Evolutionary conservation across 1,284 basidiomycete genomes (phyloP).

Genomic region (Apiotrichum montevideense): DNA sequence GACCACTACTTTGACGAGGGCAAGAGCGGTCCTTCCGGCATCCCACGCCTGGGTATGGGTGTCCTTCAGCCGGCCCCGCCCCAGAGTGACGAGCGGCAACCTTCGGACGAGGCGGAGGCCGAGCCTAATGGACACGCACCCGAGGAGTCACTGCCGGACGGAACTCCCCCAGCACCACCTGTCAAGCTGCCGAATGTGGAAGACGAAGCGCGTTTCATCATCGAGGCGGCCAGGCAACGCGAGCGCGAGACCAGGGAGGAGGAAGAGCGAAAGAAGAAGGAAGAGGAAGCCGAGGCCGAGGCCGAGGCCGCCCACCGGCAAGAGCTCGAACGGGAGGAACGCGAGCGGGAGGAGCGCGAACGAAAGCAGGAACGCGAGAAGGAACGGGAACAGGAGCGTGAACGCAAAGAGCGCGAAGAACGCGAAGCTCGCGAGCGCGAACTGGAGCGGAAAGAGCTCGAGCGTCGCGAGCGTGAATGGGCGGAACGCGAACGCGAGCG

Average conservation of each 20-base stretch:
- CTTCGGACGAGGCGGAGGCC: neutral
- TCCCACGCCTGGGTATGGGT: constrained; percentile 1
- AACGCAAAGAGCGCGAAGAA: neutral
- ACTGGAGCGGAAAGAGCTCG: neutral
- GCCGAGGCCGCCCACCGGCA: too few relatives aligned
- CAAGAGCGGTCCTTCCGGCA: neutral
- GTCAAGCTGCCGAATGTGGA: neutral
- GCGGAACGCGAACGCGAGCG: neutral
- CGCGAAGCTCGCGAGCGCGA: neutral
- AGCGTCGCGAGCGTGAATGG: neutral
- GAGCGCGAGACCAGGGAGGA: neutral
- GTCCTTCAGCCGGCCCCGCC: constrained; percentile 18
- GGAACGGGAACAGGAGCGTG: neutral
- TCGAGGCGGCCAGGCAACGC: constrained; percentile 15
- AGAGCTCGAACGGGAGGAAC: neutral
- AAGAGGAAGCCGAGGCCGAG: neutral
- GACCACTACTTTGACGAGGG: neutral
- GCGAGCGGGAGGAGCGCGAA: neutral
- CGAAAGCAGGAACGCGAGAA: neutral
- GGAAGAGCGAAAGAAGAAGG: neutral
- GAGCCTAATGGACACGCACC: neutral
- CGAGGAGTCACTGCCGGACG: neutral
- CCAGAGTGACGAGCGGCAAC: constrained; percentile 22
- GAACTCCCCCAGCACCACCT: neutral
- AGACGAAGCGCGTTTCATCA: constrained; percentile 28